Evolutionary conservation across 257 asterid genomes (phyloP).

Genomic region (Parsonsia alboflavescens): DNA sequence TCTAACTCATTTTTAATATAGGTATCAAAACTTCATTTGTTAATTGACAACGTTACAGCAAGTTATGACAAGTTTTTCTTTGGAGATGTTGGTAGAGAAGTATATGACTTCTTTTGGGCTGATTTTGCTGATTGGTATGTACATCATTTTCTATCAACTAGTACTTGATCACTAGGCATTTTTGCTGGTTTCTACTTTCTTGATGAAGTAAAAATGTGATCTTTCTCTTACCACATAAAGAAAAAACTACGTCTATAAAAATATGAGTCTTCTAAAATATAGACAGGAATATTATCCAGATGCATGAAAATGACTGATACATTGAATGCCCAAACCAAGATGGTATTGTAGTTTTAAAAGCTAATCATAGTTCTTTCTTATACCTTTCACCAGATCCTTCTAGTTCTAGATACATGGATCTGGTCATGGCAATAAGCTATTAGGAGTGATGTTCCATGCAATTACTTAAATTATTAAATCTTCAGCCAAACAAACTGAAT

Average conservation of each 20-base stretch:
- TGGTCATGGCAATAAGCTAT: not conserved
- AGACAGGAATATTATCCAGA: no score
- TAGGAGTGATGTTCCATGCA: no score
- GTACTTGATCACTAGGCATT: not conserved
- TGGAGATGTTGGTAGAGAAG: constrained; percentile 90
- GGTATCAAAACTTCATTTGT: constrained; percentile 89
- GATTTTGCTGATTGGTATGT: constrained; percentile 96
- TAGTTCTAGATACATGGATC: not conserved
- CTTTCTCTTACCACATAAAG: not conserved
- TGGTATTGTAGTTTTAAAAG: no score
- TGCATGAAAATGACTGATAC: no score
- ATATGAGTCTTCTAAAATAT: not conserved
- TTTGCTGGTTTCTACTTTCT: constrained; percentile 10
- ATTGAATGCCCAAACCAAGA: no score
- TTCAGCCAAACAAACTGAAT: not conserved
- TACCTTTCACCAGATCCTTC: no score
- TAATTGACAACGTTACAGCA: constrained; percentile 66
- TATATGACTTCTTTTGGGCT: constrained; percentile 93
- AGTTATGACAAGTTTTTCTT: constrained; percentile 87
- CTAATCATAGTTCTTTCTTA: no score
- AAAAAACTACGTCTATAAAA: no score
- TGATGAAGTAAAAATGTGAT: not conserved
- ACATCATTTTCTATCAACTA: constrained; percentile 2
- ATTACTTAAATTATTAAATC: not conserved
- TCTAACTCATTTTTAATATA: constrained; percentile 30